Conservation (phyloP, 306 rosid genomes). For the Boehmeria nivea region DNA sequence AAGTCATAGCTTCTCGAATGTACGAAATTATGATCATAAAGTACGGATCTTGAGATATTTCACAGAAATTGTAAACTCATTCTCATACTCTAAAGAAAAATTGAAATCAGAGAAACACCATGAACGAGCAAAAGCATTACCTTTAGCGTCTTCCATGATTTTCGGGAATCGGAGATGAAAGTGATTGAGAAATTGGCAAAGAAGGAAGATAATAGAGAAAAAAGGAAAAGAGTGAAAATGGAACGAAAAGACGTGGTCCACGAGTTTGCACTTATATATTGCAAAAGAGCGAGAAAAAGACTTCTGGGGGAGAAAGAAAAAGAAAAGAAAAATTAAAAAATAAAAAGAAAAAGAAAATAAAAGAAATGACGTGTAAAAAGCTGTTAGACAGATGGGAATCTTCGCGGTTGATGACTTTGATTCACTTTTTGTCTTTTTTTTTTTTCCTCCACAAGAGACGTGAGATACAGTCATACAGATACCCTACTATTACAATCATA, state of each 20-base stretch:
- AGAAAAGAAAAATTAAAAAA: not conserved
- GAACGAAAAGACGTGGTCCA: conserved; percentile 23
- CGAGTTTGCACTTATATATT: conserved; percentile 1
- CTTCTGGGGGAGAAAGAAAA: not conserved
- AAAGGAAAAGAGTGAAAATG: not conserved
- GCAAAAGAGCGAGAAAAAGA: not conserved
- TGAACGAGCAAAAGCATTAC: conserved; percentile 17
- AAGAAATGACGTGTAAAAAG: conserved; percentile 3
- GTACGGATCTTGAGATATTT: conserved; percentile 3
- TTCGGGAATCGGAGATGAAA: conserved; percentile 12
- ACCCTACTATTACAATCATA: too few relatives aligned
- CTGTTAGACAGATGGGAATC: conserved; percentile 2
- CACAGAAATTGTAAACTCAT: not conserved
- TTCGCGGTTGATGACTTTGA: not conserved
- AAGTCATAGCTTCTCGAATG: not conserved
- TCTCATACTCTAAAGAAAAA: not conserved
- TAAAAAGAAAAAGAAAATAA: not conserved
- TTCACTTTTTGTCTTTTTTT: not conserved
- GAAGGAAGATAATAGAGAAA: not conserved
- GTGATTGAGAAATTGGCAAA: conserved; percentile 12
- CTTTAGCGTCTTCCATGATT: conserved; percentile 49
- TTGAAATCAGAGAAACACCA: not conserved
- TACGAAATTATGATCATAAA: not conserved
- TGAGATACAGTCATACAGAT: too few relatives aligned
- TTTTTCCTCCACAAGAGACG: too few relatives aligned